Base-by-base conservation (phyloP, 495 filamentous ascomycete species). In the Penicillium paxilli region DNA sequence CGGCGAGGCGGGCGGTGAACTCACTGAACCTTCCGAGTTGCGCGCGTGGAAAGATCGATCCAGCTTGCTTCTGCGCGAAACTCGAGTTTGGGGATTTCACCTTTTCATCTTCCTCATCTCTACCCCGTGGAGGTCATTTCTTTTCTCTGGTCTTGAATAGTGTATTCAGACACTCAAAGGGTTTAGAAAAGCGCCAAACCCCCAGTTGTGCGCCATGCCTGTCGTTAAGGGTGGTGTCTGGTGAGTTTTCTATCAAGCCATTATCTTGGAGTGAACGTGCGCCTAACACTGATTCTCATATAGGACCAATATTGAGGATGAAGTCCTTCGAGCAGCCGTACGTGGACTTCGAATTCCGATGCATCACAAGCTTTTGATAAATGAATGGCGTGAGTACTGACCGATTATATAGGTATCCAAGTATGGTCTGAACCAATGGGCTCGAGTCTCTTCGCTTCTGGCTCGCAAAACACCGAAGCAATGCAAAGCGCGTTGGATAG, bases 141-240 rank as follows among this genome's bases (percentile, higher is more conserved):
- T n/a, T n/a, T n/a, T n/a, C n/a, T n/a, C n/a, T n/a, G n/a, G n/a
- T n/a, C n/a, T n/a, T n/a, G n/a, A n/a, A n/a, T n/a, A n/a, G n/a
- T n/a, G n/a, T n/a, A n/a, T n/a, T n/a, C n/a, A n/a, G n/a, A n/a
- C 5, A 55, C 24, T 44, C 26, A 21, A 6, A 25, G 26, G 26
- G 5, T 22, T 20, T 17, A 33, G 1, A 9, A 23, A 17, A 48
- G 44, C 46, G 50, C 51, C 28, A 17, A 35, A n/a, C n/a, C 42
- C 48, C 30, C 28, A 32, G 55, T 56, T 28, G 54, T 42, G 58
- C 68, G 55, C 59, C 59, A 98, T 97, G 94, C 91, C 91, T 64
- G 92, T 96, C 69, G 93, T 96, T 69, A 97, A 98, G 78, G 94
- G 93, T 75, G 94, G 94, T 64, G 93, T 97, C 60, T 98, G 94